Base-by-base conservation (phyloP, 805 yeast species). In the Debaryomyces prosopidis region DNA sequence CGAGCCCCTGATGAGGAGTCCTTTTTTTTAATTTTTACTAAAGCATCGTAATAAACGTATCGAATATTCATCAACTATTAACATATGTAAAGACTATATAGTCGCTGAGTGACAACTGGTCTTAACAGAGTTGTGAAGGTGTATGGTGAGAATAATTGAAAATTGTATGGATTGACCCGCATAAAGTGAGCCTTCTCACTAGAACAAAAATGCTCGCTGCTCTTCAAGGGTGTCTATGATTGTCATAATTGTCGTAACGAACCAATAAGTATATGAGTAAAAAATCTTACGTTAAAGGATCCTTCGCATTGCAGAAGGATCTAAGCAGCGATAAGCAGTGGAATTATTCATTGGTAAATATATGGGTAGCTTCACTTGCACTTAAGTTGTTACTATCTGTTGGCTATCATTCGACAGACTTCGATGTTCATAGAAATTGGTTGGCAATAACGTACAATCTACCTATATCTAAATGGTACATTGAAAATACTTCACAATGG, bases 361-460 rank as follows among this genome's bases (percentile, higher is more conserved):
- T 71, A 15, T 71, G 76, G 75, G 52, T 64, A 27, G 57, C 68
- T 7, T 51, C 68, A 2, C 51, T 68, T 10, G 66, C 66, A 27
- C 55, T 71, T 33, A 72, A 72, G 44, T 52, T 60, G 7, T 58
- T 71, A 17, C 55, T 71, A 11, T 47, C 63, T 3, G 53, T 87
- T 6, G 89, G 92, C 1, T 94, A 92, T 65, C 90, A 81, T 54
- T 91, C 97, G 10, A 94, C 98, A 0, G 99, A 94, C 64, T 92
- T 94, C 57, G 99, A 94, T 62, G 99, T 94, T 18, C 99, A 94
- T 65, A 73, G 99, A 47, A 94, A 94, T 60, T 94, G 99, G 99
- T 76, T 94, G 16, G 96, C 99, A 0, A 85, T 94, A 40, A 92
- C 98, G 1, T 69, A 82, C 55, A 75, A 76, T 4, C 66, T 91